Evolutionary conservation across 306 rosid species (phyloP), one percentile per base, ranked within the genome.

Genomic region (Adenanthera pavonina): DNA sequence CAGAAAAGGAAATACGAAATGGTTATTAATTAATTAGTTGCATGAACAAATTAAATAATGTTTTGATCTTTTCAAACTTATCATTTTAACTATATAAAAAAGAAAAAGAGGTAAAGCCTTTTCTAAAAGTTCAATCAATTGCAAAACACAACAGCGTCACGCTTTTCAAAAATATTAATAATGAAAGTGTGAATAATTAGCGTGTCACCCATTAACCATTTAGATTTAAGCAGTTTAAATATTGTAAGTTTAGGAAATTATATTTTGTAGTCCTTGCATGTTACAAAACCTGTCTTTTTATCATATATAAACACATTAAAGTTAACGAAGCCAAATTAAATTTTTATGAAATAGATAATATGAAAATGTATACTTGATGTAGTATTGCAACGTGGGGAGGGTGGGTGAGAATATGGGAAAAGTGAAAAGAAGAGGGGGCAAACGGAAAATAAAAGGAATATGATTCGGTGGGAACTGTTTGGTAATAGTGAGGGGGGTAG

Each of bases 401-500:
- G 60, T 2, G 68, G 30, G 41, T 33, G 74, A 48, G 46, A 78
- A 17, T 11, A 16, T 20, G 17, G 54, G 30, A 75, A 54, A 6
- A 11, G 51, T 9, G 0, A 78, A 44, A 71, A 79, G 4, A 20
- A 11, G 0, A 0, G 3, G 67, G 57, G 78, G 36, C 33, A 30
- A 8, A 43, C 11, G 8, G 76, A 25, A n/a, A 85, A 40, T 30
- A 65, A 9, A 30, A 0, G 46, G 70, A 60, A 49, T 40, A 80
- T 60, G 84, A 83, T 81, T 81, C 75, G 86, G 86, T 69, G 71
- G 35, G 80, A 74, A 74, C 2, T n/a, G 78, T 80, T 79, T 80
- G 88, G 88, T 74, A 78, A 69, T 53, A 76, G 75, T 86, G 89
- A 59, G 46, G 46, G 46, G 0, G 36, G 36, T 59, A 10, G 74